Conservation (phyloP, 225 moss, liverwort and hornwort genomes). For the Physcomitrium patens region DNA sequence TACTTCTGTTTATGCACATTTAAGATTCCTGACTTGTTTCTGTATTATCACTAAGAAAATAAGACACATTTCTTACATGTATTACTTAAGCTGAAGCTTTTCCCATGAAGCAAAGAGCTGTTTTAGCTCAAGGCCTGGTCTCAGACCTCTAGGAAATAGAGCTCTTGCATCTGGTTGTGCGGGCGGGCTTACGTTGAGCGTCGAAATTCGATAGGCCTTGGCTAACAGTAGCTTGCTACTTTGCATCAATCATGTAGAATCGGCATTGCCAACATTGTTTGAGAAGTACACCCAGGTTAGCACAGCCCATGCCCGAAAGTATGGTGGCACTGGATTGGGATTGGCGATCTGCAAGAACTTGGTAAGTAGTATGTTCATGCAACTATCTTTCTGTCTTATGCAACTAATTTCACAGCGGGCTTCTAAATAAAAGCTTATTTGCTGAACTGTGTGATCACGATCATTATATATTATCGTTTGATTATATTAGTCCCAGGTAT, state of each 20-base stretch:
- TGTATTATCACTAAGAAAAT: no score
- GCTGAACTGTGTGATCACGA: not conserved
- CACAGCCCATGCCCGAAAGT: slow-evolving; percentile 80
- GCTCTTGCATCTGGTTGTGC: slow-evolving; percentile 8
- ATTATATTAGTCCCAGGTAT: slow-evolving; percentile 6
- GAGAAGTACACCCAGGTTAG: slow-evolving; percentile 89
- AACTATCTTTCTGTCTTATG: not conserved
- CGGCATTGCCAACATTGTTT: slow-evolving; percentile 76
- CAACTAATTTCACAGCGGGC: not conserved
- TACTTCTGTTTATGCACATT: not conserved
- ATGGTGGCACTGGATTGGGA: slow-evolving; percentile 88
- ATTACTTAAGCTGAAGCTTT: not conserved
- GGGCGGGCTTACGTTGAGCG: not conserved
- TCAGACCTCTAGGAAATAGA: not conserved
- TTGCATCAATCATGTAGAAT: slow-evolving; percentile 49
- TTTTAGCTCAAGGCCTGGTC: not conserved
- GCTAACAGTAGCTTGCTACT: not conserved
- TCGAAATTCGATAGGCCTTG: not conserved
- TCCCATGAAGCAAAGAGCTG: not conserved
- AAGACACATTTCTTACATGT: not conserved
- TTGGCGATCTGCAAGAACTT: slow-evolving; percentile 91
- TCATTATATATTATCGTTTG: not conserved
- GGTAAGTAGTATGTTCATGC: slow-evolving; percentile 41
- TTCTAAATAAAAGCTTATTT: not conserved
- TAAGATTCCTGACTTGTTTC: no score